Evolutionary conservation across 352 stramenopile species (phyloP), one percentile per base, ranked within the genome.

Genomic region (Globisporangium echinulatum): DNA sequence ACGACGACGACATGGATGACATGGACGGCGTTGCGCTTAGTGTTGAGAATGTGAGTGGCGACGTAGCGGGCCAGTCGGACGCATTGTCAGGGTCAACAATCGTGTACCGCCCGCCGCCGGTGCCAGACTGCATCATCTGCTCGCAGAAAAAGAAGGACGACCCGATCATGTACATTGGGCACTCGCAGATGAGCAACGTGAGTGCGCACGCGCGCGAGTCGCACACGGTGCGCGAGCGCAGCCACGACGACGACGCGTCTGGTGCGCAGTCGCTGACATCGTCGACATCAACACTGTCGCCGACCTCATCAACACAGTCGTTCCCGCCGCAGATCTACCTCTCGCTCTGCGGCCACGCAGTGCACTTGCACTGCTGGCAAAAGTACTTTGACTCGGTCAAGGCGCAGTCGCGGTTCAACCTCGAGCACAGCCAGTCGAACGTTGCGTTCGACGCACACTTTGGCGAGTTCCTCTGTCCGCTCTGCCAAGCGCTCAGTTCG

Each of bases 401-500:
- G 44, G 73, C 86, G 10, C 82, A 94, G 60, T 86, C 78, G 25
- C 71, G 68, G 11, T 84, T 79, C 58, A 86, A 88, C 42, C 53
- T 88, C 15, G 81, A 89, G 63, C 77, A 92, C 54, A 85, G 67
- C 33, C 79, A 89, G 63, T 82, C 78, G 17, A 90, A 88, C 49
- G 88, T 95, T 15, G 85, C 86, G 13, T 93, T 96, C 37, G 85
- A 97, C 54, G 79, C 92, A 0, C 64, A 89, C 46, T 82, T 84
- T 50, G 79, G 83, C 11, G 89, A 97, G 66, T 97, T 96, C 54
- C 69, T 97, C 13, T 97, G 90, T 50, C 90, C 90, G 5, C 65
- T 97, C 14, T 97, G 90, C 57, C 94, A 97, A 62, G 75, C 77
- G 13, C 74, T 97, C 14, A 96, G 86, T 62, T 97, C 92, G n/a